Evolutionary conservation across 148 eudicot genomes (phyloP), one percentile per base, ranked within the genome.

Genomic region (Rhododendron vialii): DNA sequence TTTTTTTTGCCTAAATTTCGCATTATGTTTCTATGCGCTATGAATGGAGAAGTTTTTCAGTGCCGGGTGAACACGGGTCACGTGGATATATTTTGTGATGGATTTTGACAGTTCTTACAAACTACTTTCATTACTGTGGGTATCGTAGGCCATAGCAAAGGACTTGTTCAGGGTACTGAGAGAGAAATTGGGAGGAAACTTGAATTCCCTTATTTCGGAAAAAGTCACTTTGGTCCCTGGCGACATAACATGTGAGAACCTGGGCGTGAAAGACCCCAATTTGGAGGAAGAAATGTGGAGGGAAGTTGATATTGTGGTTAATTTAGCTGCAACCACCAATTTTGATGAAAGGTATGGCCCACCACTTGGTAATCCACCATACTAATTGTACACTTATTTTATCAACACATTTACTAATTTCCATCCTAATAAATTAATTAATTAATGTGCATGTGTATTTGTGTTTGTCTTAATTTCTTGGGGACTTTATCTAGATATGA

Each of bases 301-400:
- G 35, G 87, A 91, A 3, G 80, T 95, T n/a, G 91, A 95, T 85
- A 87, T 94, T 26, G 91, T 95, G 45, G 88, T 95, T 82, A 91
- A 92, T 81, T 69, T 92, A 63, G 95, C 98, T 78, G 98, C 98
- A 57, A 92, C 91, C 11, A 93, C 94, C 85, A 94, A 93, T 57
- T 95, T 94, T 81, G 94, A 86, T 43, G 88, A 86, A 82, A 86
- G 88, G 88, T 86, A 47, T 2, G 59, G 48, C 1, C 74, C 14
- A 38, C 51, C 38, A 30, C 18, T 10, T 67, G 35, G 3, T 67
- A 26, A n/a, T 26, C 9, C 8, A 20, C 15, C 57, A 53, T 14
- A 53, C 1, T 13, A 50, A 9, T 55, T 15, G 20, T 53, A 15
- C 59, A 53, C 15, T 45, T 45, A 38, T 36, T 14, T 45, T 45